Evolutionary conservation across 2,329 filamentous ascomycete species (phyloP).

Genomic region (Sclerotinia borealis): DNA sequence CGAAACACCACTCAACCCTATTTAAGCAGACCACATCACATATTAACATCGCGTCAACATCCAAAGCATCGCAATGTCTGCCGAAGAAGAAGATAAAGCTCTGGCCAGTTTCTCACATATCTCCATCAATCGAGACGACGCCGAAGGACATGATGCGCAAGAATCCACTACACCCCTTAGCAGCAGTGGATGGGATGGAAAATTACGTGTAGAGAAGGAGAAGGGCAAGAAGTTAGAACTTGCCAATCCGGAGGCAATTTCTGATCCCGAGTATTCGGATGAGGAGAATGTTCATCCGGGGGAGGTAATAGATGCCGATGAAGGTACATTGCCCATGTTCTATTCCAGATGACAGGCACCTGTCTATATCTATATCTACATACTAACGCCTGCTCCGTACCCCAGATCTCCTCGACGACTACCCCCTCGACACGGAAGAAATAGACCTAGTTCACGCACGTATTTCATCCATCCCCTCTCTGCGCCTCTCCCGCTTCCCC

Average conservation of each 20-base stretch:
- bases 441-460: conserved; percentile 89
- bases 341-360: neutral
- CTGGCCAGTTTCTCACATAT: conserved; percentile 23
- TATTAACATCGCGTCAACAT: neutral
- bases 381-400: conserved; percentile 7
- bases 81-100: conserved; percentile 22
- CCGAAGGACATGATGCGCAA: conserved; percentile 24
- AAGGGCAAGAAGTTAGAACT: conserved; percentile 54
- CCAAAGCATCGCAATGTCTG: conserved; percentile 13
- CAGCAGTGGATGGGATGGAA: conserved; percentile 76
- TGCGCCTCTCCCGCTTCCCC: conserved; percentile 78
- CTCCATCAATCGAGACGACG: conserved; percentile 24
- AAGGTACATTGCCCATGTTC: conserved; percentile 47
- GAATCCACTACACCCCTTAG: conserved; percentile 34
- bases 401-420: conserved; percentile 51
- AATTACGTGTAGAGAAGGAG: conserved; percentile 58
- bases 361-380: neutral
- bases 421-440: conserved; percentile 60
- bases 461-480: conserved; percentile 67
- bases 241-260: conserved; percentile 73
- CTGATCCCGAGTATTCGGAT: conserved; percentile 81
- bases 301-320: conserved; percentile 74
- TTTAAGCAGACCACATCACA: neutral
- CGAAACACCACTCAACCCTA: neutral
- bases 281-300: conserved; percentile 61